Base-by-base conservation (phyloP, 495 filamentous ascomycete species). In the Trichoderma asperelloides region DNA sequence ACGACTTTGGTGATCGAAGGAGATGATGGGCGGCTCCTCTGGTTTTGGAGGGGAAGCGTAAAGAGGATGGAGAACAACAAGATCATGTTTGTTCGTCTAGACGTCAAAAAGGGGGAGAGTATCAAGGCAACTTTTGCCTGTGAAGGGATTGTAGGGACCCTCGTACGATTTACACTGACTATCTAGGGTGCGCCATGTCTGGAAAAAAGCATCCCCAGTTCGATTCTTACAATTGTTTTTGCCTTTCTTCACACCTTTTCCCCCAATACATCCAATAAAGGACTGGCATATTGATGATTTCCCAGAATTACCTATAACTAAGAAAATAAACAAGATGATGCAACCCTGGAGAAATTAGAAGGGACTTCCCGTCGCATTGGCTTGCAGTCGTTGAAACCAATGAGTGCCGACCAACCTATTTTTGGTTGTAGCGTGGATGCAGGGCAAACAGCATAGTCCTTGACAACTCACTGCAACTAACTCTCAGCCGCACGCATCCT, bases 61-160 rank as follows among this genome's bases (percentile, higher is more conserved):
- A 86, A 72, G 64, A 89, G 88, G 68, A 74, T 98, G 7, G 81
- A 86, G 62, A 84, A 83, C 23, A 65, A 62, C 3, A 86, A 82
- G 1, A 85, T 89, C 6, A 71, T 93, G 16, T 74, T 80, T 7
- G 88, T 97, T 66, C 78, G 78, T 18, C 86, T 83, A 1, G 77
- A 84, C 0, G 70, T 97, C 51, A 82, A 79, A 11, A 77, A 72
- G 9, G 69, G 78, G 12, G 81, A 81, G 11, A 87, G 94, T 18
- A 80, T 97, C 55, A 78, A 77, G 27, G 95, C 90, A 68, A 86
- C 91, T 75, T 82, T 91, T 15, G 90, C 89, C 77, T 97, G 95
- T 70, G 94, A 97, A 75, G 90, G 92, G 47, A 90, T 97, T 69
- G 92, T 94, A 69, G 96, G 94, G 2, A 97, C 96, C 0, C 75